Evolutionary conservation across 2,329 filamentous ascomycete genomes (phyloP), one percentile per base, ranked within the genome.

Genomic region (Sporothrix luriei): DNA sequence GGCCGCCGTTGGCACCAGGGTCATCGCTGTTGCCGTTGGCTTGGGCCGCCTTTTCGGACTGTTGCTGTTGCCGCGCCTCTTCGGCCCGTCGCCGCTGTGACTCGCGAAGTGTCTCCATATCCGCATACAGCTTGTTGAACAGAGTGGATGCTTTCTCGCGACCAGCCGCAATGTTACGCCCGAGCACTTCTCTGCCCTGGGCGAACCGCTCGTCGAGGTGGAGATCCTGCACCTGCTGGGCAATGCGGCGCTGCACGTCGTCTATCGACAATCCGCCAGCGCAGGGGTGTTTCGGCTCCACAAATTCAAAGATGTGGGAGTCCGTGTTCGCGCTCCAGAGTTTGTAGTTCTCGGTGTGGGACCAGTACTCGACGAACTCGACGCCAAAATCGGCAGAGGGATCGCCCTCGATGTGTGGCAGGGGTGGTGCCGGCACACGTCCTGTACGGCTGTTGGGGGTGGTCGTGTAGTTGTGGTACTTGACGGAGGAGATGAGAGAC

Each of bases 261-360:
- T 98, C 95, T 72, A 99, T 93, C 1, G 91, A 94, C 24, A 99
- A 84, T 0, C 93, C 94, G 33, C 95, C 95, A 0, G 94, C 94
- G 78, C 92, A 97, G 3, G 95, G 95, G 78, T 99, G 95, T 72
- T 90, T 90, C 1, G 95, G 95, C 76, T 97, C 93, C 16, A 96
- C 91, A 73, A 99, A 92, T 74, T 97, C 94, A 77, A 98, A 99
- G 19, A 99, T 85, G 76, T 97, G 91, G 19, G 90, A 89, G 76
- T 97, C 94, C 2, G 90, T 92, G 74, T 91, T 83, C 16, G 86
- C 84, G 73, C 94, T 85, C 88, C 96, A 99, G 71, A 99, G 90
- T 66, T 91, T 87, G 79, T 95, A 97, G 77, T 98, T 98, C 72
- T 97, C 91, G 0, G 94, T 97, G 72, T 85, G 86, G 75, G 87